These are phyloP conservation scores for Ustilago shanxiensis DNA, from an alignment of 1,284 basidiomycete genomes.

Conservation along the genomic window DNA sequence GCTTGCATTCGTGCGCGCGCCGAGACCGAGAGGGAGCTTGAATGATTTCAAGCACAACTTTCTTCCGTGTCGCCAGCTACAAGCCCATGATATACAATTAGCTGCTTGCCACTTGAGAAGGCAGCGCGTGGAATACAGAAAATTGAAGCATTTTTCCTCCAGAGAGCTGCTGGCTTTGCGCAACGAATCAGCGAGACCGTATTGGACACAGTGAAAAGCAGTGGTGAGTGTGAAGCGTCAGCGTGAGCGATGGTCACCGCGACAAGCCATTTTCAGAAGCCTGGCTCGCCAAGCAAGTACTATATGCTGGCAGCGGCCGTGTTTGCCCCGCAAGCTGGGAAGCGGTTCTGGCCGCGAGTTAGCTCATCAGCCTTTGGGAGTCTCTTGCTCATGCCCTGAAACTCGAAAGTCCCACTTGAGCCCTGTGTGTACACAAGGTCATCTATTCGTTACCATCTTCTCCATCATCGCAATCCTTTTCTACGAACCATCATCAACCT, in stretches of 20 bases:
- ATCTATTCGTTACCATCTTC: background rate
- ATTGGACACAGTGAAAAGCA: conserved; percentile 24
- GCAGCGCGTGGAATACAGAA: background rate
- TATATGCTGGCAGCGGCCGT: conserved; percentile 8
- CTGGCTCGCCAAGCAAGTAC: no score
- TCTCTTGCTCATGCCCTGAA: background rate
- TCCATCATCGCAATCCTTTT: background rate
- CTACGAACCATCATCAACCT: conserved; percentile 7
- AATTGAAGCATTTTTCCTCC: background rate
- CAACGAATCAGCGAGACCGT: conserved; percentile 30
- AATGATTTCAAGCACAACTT: conserved; percentile 8
- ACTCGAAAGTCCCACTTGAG: background rate
- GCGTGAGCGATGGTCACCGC: background rate
- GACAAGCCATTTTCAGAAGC: conserved; percentile 1
- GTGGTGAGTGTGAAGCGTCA: background rate
- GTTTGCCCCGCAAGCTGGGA: conserved; percentile 40
- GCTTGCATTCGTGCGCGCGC: background rate
- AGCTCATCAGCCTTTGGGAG: conserved; percentile 4
- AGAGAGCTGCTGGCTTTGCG: background rate
- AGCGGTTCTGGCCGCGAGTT: conserved; percentile 15
- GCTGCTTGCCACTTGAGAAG: background rate
- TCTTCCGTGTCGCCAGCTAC: conserved; percentile 20
- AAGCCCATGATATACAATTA: background rate
- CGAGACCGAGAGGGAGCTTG: no score
- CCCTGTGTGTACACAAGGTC: background rate